A percentile compares a stretch with the other conserved stretches of the same genome.
phyloP scores from a whole-genome alignment of 495 filamentous ascomycete genomes.

The Daldinia bambusicola region DNA sequence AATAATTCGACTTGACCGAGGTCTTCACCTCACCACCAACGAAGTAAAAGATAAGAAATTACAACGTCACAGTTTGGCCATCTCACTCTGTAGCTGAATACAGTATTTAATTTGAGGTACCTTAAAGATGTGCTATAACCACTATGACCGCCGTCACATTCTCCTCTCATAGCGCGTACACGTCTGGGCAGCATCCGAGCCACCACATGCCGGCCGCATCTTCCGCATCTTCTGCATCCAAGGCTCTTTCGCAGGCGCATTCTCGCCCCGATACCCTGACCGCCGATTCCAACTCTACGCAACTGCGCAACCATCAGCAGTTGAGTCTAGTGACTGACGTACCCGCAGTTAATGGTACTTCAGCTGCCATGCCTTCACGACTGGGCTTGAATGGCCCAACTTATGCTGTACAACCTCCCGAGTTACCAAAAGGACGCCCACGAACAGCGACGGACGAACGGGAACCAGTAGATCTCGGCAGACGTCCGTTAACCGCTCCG shows the following conservation, averaged over 20 bases:
- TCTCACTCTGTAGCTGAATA: neutral
- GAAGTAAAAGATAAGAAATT: neutral
- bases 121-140: slow-evolving; percentile 36
- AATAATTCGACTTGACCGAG: slow-evolving; percentile 18
- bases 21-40: slow-evolving; percentile 23
- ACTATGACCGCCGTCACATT: slow-evolving; percentile 39
- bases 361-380: slow-evolving; percentile 40
- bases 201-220: slow-evolving; percentile 24
- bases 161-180: slow-evolving; percentile 38
- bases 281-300: slow-evolving; percentile 12
- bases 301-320: slow-evolving; percentile 13
- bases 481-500: slow-evolving; percentile 49
- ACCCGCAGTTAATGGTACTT: slow-evolving; percentile 23
- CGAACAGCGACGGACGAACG: slow-evolving; percentile 42
- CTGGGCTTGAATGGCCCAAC: slow-evolving; percentile 33
- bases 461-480: slow-evolving; percentile 40
- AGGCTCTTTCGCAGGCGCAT: slow-evolving; percentile 16
- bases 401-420: slow-evolving; percentile 25
- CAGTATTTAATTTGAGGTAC: slow-evolving; percentile 9
- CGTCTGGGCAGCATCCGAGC: slow-evolving; percentile 28
- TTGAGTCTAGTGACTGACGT: slow-evolving; percentile 12
- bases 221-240: slow-evolving; percentile 29
- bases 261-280: neutral
- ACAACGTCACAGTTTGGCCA: slow-evolving; percentile 5
- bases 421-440: slow-evolving; percentile 36